Base-by-base conservation (phyloP, 78 protist species). In the Planoprotostelium fungivorum region DNA sequence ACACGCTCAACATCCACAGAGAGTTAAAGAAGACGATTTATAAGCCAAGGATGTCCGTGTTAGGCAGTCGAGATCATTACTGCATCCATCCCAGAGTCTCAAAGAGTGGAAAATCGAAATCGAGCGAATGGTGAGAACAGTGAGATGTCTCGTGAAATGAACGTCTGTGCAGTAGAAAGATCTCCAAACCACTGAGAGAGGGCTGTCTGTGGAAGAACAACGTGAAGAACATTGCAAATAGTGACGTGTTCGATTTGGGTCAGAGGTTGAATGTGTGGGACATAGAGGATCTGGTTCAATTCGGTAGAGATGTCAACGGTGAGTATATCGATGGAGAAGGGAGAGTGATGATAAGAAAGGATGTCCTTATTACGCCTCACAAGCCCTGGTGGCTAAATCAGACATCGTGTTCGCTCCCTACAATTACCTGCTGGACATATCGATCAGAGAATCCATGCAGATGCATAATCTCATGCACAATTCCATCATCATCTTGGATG, bases 391-490 rank as follows among this genome's bases (percentile, higher is more conserved):
- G 28, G 83, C 0, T 0, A 9, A 1, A 0, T 95, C 98, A 1
- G 96, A 98, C 29, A 29, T 99, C 1, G 83, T 98, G 37, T 96
- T 99, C 37, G 29, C 96, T 91, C 99, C 99, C 35, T 99, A 99
- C 97, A 99, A 99, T 93, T 99, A 99, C 87, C 37, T 98, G 83
- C 29, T 98, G 29, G 99, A 98, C 73, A 92, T 95, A 0, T 0
- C 0, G 0, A 84, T 95, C 31, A 94, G 99, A 29, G 1, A 63
- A 36, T 5, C 73, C 73, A 25, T 16, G 16, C 31, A 51, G 5
- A 35, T 85, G 0, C n/a, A n/a, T n/a, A n/a, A n/a, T n/a, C 88
- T 29, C 1, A 87, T 93, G 73, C 5, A 29, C 0, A 89, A 91
- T 63, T 73, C 91, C 28, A 86, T 95, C 10, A 94, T 97, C 28